A percentile compares a stretch with the other conserved stretches of the same genome.
These are phyloP conservation scores for Garcileccinum viscosum DNA, from an alignment of 1,284 basidiomycete species.

Conservation along the genomic window DNA sequence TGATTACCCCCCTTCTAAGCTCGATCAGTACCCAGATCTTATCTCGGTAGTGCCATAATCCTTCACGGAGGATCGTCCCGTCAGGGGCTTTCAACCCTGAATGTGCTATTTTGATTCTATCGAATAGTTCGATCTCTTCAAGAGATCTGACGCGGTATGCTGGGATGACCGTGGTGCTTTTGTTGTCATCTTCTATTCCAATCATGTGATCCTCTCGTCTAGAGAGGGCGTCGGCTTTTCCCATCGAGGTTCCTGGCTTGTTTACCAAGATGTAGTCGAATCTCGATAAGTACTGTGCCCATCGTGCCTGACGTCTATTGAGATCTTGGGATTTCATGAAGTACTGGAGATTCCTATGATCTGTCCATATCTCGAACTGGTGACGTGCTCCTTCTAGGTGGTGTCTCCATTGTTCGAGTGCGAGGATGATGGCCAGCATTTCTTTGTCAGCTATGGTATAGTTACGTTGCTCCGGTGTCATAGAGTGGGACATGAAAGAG, in stretches of 20 bases:
- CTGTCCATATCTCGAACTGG: background rate
- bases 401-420: background rate
- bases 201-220: background rate
- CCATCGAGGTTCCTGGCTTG: background rate
- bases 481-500: background rate
- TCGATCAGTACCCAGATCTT: too few species aligned
- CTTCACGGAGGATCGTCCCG: too few species aligned
- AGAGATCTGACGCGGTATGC: too few species aligned
- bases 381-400: too few species aligned
- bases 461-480: background rate
- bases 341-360: background rate
- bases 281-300: background rate
- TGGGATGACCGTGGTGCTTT: too few species aligned
- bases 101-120: too few species aligned
- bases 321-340: background rate
- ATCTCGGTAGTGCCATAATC: too few species aligned
- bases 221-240: background rate
- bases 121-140: too few species aligned
- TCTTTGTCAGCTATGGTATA: background rate
- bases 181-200: too few species aligned
- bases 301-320: background rate
- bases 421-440: background rate
- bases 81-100: too few species aligned
- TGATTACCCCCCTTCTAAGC: too few species aligned
- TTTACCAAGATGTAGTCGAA: background rate